phyloP scores from a whole-genome alignment of 2,329 filamentous ascomycete species.

The Cryphonectria carpinicola region DNA sequence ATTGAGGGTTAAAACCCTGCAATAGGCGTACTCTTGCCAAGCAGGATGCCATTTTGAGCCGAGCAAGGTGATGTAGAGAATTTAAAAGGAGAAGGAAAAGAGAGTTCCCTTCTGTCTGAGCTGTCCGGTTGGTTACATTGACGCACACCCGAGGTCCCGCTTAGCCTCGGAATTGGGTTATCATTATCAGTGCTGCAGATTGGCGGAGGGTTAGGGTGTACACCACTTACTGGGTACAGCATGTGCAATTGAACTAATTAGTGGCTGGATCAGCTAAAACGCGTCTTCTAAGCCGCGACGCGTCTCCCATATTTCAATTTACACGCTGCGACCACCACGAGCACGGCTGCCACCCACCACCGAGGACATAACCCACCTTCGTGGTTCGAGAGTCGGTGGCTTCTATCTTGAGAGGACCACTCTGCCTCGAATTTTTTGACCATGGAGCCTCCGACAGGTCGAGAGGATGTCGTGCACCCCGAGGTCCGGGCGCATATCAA shows the following conservation, averaged over 20 bases:
- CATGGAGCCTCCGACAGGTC: conserved; percentile 25
- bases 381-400: conserved; percentile 5
- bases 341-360: conserved; percentile 4
- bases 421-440: conserved; percentile 13
- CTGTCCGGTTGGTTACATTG: neutral
- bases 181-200: neutral
- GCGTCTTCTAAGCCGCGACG: conserved; percentile 24
- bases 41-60: conserved; percentile 43
- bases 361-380: conserved; percentile 7
- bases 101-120: neutral
- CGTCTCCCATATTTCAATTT: conserved; percentile 28
- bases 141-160: conserved; percentile 19
- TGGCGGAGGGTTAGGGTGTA: conserved; percentile 7
- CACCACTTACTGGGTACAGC: too few relatives aligned
- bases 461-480: conserved; percentile 66
- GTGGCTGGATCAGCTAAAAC: conserved; percentile 5
- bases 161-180: conserved; percentile 19
- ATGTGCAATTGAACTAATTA: neutral
- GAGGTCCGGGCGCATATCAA: conserved; percentile 93
- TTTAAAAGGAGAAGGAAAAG: neutral
- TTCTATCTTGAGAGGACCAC: neutral
- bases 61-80: neutral
- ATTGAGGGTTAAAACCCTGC: conserved; percentile 44
- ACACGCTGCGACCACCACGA: conserved; percentile 13
- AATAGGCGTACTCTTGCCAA: conserved; percentile 44